Base-by-base conservation (phyloP, 805 yeast species). In the Saturnispora sanitii region DNA sequence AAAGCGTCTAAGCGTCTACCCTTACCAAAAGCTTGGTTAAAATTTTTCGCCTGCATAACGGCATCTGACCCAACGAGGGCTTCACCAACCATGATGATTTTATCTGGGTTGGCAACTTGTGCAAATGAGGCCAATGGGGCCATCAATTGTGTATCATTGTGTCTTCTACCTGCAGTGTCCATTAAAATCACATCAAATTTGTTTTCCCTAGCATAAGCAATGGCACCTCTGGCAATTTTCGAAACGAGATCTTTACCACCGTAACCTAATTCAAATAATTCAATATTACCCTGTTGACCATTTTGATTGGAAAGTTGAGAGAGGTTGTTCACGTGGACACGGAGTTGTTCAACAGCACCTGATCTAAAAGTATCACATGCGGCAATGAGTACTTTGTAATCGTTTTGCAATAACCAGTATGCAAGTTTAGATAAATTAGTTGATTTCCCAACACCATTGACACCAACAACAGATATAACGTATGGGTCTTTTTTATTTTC, bases 301-400 rank as follows among this genome's bases (percentile, higher is more conserved):
- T n/a, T 56, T 15, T 49, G 48, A 35, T 70, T 73, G 25, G 85
- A 79, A 32, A 88, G 66, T 46, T 77, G 77, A 40, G 79, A 74
- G 47, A 90, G 66, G 53, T 92, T 84, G 46, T 79, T 79, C 2
- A 90, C 97, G 62, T 90, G 98, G 2, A 88, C 95, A 50, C 92
- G 77, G 45, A 90, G 68, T 63, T 90, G 98, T 59, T 90, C 97
- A n/a, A 90, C 96, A 1, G 98, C 98, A 39, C 98, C 98, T 1
- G 96, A 85, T 61, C 98, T 73, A 65, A 90, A 90, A 1, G 98
- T 92, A 64, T 90, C 98, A 64, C 97, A 90, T 0, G 98, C 98
- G 18, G 95, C 94, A 52, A 90, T 82, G 39, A 90, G 68, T 1
- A 90, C 95, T 49, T 74, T 77, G 58, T 84, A 70, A 55, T 90